Evolutionary conservation across 345 rosid species (phyloP).

Genomic region (Populus ilicifolia): DNA sequence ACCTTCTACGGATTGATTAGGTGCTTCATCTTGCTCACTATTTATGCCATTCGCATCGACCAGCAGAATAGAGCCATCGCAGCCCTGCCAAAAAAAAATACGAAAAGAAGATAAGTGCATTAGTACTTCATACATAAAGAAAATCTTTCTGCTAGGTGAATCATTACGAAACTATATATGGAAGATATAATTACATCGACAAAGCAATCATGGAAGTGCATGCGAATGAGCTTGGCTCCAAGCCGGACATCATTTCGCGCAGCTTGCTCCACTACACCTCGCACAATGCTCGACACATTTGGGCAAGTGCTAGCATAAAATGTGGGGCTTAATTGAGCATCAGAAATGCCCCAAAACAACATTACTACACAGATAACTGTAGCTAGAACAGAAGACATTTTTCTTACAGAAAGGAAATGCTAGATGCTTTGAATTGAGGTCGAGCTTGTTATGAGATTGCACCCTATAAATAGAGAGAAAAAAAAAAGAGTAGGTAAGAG

Average conservation of each 20-base stretch:
- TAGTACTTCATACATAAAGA: too few relatives aligned
- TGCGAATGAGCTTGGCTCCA: conserved; percentile 28
- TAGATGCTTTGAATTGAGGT: too few relatives aligned
- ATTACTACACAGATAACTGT: neutral
- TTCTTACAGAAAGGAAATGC: too few relatives aligned
- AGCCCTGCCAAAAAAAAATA: conserved; percentile 33
- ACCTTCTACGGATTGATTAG: conserved; percentile 34
- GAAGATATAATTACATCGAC: conserved; percentile 21
- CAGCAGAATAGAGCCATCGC: conserved; percentile 53
- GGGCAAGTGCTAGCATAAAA: conserved; percentile 34
- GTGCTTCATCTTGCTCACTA: conserved; percentile 35
- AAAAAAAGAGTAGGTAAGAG: too few relatives aligned
- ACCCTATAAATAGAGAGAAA: too few relatives aligned
- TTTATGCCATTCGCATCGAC: conserved; percentile 26
- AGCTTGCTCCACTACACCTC: conserved; percentile 16
- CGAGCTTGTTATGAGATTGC: too few relatives aligned
- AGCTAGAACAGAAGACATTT: too few relatives aligned
- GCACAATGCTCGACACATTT: conserved; percentile 10
- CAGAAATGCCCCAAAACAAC: conserved; percentile 13
- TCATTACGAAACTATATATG: too few relatives aligned
- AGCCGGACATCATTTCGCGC: neutral
- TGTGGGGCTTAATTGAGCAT: conserved; percentile 23
- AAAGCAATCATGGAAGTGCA: conserved; percentile 42
- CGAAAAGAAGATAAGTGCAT: neutral
- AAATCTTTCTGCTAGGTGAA: too few relatives aligned